phyloP scores from a whole-genome alignment of 2,329 filamentous ascomycete species.

The Immersiporthe knoxdaviesiana region DNA sequence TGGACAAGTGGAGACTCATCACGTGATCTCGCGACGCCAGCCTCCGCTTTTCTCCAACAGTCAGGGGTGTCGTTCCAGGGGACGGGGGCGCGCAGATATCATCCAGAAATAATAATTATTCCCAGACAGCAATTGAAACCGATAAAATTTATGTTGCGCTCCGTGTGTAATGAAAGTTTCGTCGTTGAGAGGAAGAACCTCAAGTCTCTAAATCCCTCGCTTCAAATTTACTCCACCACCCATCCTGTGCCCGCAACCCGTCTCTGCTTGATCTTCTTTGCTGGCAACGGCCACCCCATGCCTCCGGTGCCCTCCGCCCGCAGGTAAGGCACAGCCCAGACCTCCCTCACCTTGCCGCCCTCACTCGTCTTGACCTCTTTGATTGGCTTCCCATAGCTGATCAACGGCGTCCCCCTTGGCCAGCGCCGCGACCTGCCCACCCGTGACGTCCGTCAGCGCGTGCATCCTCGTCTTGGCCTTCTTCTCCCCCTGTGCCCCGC shows the following conservation, averaged over 20 bases:
- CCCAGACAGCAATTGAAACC: not conserved
- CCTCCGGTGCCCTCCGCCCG: slow-evolving; percentile 68
- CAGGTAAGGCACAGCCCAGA: slow-evolving; percentile 81
- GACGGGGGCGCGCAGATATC: not conserved
- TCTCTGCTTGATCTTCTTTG: slow-evolving; percentile 81
- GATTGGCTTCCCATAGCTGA: slow-evolving; percentile 87
- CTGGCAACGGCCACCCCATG: slow-evolving; percentile 81
- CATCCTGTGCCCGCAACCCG: slow-evolving; percentile 74
- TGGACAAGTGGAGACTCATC: not conserved
- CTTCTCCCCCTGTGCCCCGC: slow-evolving; percentile 56
- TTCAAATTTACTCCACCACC: slow-evolving; percentile 60
- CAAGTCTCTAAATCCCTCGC: not conserved
- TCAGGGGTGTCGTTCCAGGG: too few relatives aligned
- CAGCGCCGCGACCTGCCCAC: slow-evolving; percentile 74
- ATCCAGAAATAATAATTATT: not conserved
- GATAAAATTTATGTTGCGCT: not conserved
- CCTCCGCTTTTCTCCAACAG: not conserved
- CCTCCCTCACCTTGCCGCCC: slow-evolving; percentile 62
- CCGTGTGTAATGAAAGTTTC: not conserved
- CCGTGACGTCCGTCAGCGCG: slow-evolving; percentile 78
- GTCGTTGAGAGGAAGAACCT: not conserved
- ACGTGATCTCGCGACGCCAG: slow-evolving; percentile 16
- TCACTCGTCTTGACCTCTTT: slow-evolving; percentile 68
- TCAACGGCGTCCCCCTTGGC: slow-evolving; percentile 80
- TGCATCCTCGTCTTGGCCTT: slow-evolving; percentile 82